These are phyloP conservation scores for Leccinum solheimii DNA, from an alignment of 1,284 basidiomycete genomes.

Conservation along the genomic window DNA sequence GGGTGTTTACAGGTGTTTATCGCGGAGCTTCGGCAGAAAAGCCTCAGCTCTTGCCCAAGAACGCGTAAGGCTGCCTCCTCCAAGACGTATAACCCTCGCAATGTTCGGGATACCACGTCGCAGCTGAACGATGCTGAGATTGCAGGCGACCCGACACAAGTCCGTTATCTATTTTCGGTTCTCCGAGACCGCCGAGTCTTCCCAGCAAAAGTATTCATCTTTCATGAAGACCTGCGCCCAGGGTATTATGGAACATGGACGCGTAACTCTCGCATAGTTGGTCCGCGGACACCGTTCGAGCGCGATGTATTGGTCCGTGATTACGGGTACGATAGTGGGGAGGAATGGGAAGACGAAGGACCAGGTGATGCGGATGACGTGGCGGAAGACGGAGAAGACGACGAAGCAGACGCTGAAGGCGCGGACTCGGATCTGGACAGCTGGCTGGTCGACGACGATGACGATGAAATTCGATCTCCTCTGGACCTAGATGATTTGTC, in stretches of 20 bases:
- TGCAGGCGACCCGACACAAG: slow-evolving; percentile 61
- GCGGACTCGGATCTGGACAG: slow-evolving; percentile 71
- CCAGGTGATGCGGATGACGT: slow-evolving; percentile 73
- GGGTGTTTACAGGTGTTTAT: slow-evolving; percentile 19
- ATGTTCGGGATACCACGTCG: slow-evolving; percentile 58
- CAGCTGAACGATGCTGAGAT: slow-evolving; percentile 77
- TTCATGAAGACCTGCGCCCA: slow-evolving; percentile 73
- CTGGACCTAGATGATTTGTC: slow-evolving; percentile 43
- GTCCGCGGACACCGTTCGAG: slow-evolving; percentile 72
- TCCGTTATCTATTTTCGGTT: slow-evolving; percentile 53
- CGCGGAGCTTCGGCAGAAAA: slow-evolving; percentile 16
- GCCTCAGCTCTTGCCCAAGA: slow-evolving; percentile 1
- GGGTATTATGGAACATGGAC: slow-evolving; percentile 90
- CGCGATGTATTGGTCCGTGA: slow-evolving; percentile 70
- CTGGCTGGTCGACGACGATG: slow-evolving; percentile 81
- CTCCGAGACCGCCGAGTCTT: slow-evolving; percentile 60
- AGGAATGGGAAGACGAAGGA: slow-evolving; percentile 82
- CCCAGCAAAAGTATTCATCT: slow-evolving; percentile 74
- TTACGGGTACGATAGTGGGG: slow-evolving; percentile 83
- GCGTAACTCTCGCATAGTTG: slow-evolving; percentile 65
- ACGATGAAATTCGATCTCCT: slow-evolving; percentile 53
- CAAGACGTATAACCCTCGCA: slow-evolving; percentile 38
- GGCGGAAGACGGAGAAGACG: slow-evolving; percentile 65
- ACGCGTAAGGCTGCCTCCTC: slow-evolving; percentile 23
- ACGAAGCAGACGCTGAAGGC: slow-evolving; percentile 60